Evolutionary conservation across 2,329 filamentous ascomycete genomes (phyloP), one percentile per base, ranked within the genome.

Genomic region (Pseudocercospora cruenta): DNA sequence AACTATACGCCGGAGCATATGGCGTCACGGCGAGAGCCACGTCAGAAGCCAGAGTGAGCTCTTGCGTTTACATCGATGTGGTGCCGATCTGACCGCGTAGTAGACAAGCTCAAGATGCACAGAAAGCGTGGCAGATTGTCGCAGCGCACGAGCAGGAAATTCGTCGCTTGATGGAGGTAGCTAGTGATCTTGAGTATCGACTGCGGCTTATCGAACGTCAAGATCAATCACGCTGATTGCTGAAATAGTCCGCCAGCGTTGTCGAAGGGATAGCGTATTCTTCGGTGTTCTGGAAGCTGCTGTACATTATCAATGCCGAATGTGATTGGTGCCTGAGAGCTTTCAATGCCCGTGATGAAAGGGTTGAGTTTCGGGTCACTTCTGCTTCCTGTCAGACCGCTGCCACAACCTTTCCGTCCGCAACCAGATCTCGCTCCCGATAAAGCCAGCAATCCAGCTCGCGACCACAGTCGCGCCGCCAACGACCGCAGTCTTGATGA

Each of bases 361-460:
- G 24, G 24, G 24, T 22, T 24, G 47, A 26, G 4, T 21, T 54
- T 45, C 19, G 6, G 28, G 4, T n/a, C 54, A 31, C 54, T 28
- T 16, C 12, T 58, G 16, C 21, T 58, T 28, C n/a, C 19, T n/a
- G 4, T 36, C 28, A 12, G 22, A 26, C 6, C n/a, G n/a, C 19
- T 43, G 31, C 55, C 31, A 43, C 2, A 39, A 5, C 21, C 28
- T 36, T 28, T 58, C 55, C 21, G 24, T 21, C 6, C 14, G 9
- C 10, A 12, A 19, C 55, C 55, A 58, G 55, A 58, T 22, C 28
- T 39, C n/a, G 33, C 55, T 58, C 9, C 55, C 43, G 12, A 39
- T 33, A 4, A 19, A 21, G 14, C 61, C 61, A 51, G 49, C 54
- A 6, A 51, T 16, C 61, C 61, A 63, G 36, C 61, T 63, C 21